These are phyloP conservation scores for Bolboschoenus planiculmis DNA, from an alignment of 176 grass and related monocot species.

Conservation along the genomic window DNA sequence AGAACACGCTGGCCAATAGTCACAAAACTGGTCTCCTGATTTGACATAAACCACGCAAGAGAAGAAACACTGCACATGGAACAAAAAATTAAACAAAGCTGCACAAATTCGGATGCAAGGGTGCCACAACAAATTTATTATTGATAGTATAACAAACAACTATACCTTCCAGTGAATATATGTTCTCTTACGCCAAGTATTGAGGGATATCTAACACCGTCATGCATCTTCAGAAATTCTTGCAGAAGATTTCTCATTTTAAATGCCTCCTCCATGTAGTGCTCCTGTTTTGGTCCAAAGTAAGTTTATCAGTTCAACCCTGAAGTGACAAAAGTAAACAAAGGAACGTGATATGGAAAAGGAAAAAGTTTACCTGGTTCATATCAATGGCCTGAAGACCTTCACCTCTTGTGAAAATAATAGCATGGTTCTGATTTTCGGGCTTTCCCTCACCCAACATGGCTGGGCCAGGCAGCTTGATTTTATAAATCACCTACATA, in stretches of 20 bases:
- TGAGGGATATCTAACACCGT: conserved; percentile 91
- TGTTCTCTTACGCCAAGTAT: conserved; percentile 99
- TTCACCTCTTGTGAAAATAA: conserved; percentile 97
- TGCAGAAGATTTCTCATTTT: conserved; percentile 98
- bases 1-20: conserved; percentile 98
- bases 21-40: conserved; percentile 99
- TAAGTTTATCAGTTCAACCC: neutral
- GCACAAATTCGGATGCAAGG: neutral
- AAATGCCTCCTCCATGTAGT: conserved; percentile 96
- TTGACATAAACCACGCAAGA: conserved; percentile 99
- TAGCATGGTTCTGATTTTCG: conserved; percentile 98
- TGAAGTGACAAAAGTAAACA: neutral
- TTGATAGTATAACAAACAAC: neutral
- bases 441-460: conserved; percentile 96
- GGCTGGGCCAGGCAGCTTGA: conserved; percentile 92
- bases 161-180: conserved; percentile 98
- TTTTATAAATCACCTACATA: conserved; percentile 81
- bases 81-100: neutral
- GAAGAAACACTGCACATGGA: conserved; percentile 86
- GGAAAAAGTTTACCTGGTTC: conserved; percentile 68
- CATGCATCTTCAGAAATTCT: conserved; percentile 85
- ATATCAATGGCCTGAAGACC: conserved; percentile 99
- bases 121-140: neutral
- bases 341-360: neutral
- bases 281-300: conserved; percentile 53